phyloP scores from a whole-genome alignment of 345 rosid species.

The Garcia nutans region DNA sequence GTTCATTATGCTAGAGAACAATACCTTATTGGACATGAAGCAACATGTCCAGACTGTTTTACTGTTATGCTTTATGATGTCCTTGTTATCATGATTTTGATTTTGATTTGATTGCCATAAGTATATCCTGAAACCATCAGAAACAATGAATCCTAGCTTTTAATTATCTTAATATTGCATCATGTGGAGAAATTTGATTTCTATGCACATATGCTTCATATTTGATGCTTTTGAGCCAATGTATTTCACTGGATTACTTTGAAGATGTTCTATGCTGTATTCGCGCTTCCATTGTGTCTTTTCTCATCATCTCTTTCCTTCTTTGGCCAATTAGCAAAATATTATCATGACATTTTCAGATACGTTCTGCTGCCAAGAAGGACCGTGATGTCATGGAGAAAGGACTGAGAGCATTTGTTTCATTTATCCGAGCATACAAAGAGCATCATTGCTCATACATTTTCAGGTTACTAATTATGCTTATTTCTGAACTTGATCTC shows the following conservation, averaged over 20 bases:
- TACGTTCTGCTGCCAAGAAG: constrained; percentile 63
- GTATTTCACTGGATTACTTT: neutral
- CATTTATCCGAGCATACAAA: constrained; percentile 81
- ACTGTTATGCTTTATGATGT: neutral
- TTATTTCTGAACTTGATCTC: neutral
- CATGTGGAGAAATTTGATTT: neutral
- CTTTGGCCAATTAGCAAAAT: constrained; percentile 4
- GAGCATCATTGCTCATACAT: constrained; percentile 83
- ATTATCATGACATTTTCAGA: constrained; percentile 37
- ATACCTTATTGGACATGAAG: neutral
- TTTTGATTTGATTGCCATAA: neutral
- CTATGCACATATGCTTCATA: neutral
- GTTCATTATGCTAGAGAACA: constrained; percentile 1
- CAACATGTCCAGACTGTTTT: neutral
- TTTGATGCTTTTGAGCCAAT: neutral
- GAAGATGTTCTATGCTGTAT: neutral
- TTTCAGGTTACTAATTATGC: constrained; percentile 53
- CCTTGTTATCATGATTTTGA: neutral
- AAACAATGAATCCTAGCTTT: neutral
- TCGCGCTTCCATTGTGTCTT: neutral
- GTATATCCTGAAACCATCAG: neutral
- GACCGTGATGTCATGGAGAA: constrained; percentile 92
- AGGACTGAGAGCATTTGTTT: constrained; percentile 89
- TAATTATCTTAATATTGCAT: neutral
- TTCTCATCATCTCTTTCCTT: neutral